phyloP scores from a whole-genome alignment of 2,329 filamentous ascomycete genomes.

The Aspergillus pseudoglaucus region DNA sequence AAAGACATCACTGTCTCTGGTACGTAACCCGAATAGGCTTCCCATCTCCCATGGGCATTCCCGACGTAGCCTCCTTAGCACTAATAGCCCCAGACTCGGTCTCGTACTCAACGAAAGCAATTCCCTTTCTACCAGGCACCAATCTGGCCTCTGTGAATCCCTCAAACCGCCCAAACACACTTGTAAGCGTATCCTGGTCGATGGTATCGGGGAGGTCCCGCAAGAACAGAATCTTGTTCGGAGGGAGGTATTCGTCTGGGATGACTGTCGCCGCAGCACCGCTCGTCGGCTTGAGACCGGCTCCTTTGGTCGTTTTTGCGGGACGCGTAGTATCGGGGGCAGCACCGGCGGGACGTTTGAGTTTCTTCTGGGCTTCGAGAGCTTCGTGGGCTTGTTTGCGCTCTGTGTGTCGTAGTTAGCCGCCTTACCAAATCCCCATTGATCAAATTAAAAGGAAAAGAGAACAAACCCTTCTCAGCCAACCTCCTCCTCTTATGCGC shows the following conservation, averaged over 20 bases:
- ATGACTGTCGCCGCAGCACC: constrained; percentile 64
- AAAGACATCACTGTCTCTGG: constrained; percentile 65
- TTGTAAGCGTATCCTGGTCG: constrained; percentile 69
- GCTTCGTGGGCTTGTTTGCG: constrained; percentile 77
- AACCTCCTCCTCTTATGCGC: constrained; percentile 74
- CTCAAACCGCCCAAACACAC: constrained; percentile 81
- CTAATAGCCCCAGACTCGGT: constrained; percentile 80
- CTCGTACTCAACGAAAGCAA: constrained; percentile 97
- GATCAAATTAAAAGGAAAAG: constrained; percentile 5
- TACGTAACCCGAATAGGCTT: constrained; percentile 92
- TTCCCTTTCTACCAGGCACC: constrained; percentile 77
- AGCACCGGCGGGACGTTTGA: constrained; percentile 57
- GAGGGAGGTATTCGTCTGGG: constrained; percentile 95
- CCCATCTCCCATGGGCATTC: constrained; percentile 68
- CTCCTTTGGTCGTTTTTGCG: constrained; percentile 62
- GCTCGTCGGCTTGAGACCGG: constrained; percentile 70
- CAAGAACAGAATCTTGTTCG: constrained; percentile 93
- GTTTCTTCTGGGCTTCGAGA: constrained; percentile 68
- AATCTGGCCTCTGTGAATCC: constrained; percentile 89
- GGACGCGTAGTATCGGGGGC: constrained; percentile 48
- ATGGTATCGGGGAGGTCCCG: constrained; percentile 86
- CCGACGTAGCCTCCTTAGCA: constrained; percentile 87
- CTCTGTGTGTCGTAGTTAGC: constrained; percentile 38
- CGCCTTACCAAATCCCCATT: neutral
- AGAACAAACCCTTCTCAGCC: constrained; percentile 72